Base-by-base conservation (phyloP, 2,329 filamentous ascomycete species). In the Monilinia polystroma region DNA sequence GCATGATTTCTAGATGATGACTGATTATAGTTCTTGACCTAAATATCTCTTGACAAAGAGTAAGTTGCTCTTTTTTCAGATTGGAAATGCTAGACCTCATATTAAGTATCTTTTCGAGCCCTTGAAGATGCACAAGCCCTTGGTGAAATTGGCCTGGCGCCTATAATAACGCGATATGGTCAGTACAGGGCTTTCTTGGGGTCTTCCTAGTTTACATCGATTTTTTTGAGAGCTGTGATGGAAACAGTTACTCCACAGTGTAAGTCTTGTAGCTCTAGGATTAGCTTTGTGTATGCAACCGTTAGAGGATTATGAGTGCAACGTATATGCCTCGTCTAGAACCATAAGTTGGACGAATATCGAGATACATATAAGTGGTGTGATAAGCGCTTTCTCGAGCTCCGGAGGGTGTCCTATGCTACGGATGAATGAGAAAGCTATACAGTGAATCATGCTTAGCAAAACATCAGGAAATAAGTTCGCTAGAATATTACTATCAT, bases 121-220 rank as follows among this genome's bases (percentile, higher is more conserved):
- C 76, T 20, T 74, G 63, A 29, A 78, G 68, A 63, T 78, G 77
- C 18, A 77, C 63, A 4, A 74, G 67, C 10, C 71, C 72, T 23
- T 72, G 64, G 3, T n/a, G 26, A 29, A 72, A 70, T 38, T 73
- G 66, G 56, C 70, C 70, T 71, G 70, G 0, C 73, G 53, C 10
- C 72, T 71, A 32, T 75, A 72, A 52, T 73, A 73, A 38, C 75
- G 73, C 3, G 71, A 66, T 69, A 77, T 57, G 7, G 69, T 68
- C 43, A 77, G 58, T 6, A 78, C 73, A 74, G 69, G 11, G 71
- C 71, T 38, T 71, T 69, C 16, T 58, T 55, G 10, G 66, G 63
- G n/a, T 66, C 66, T 4, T 64, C 66, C 47, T 63, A 43, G 29
- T 62, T 49, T 55, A 53, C n/a, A 29, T 2, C 32, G 14, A 66